Percentiles rank a stretch among this genome's conserved stretches.
These are phyloP conservation scores for Galerina marginata DNA, from an alignment of 768 basidiomycete genomes.

Conservation along the genomic window DNA sequence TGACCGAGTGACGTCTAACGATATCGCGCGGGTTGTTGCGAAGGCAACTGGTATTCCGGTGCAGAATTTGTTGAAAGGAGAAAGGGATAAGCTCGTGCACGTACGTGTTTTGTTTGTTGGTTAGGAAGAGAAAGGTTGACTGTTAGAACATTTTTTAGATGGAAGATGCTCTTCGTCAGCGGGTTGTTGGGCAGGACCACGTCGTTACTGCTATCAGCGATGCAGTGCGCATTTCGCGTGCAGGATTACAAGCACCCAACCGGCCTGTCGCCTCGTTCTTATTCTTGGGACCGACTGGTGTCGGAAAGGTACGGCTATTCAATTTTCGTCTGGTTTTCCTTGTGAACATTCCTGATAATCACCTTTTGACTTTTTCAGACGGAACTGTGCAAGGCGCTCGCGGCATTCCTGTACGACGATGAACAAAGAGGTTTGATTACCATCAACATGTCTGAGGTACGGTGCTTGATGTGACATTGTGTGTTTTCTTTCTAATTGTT, in stretches of 20 bases:
- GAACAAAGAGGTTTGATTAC: slow-evolving; percentile 86
- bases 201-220: slow-evolving; percentile 87
- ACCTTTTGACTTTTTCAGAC: slow-evolving; percentile 52
- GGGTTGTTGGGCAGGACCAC: slow-evolving; percentile 92
- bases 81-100: slow-evolving; percentile 87
- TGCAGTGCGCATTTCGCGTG: slow-evolving; percentile 91
- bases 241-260: slow-evolving; percentile 87
- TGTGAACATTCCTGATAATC: neutral
- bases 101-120: slow-evolving; percentile 47
- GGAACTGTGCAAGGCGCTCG: slow-evolving; percentile 87
- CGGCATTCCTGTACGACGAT: slow-evolving; percentile 88
- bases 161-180: slow-evolving; percentile 76
- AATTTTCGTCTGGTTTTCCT: neutral
- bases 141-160: slow-evolving; percentile 54
- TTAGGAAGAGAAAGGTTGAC: neutral
- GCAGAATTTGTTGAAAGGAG: slow-evolving; percentile 85
- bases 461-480: neutral
- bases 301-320: slow-evolving; percentile 65
- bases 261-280: slow-evolving; percentile 93
- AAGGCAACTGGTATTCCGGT: slow-evolving; percentile 92
- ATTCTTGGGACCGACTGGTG: slow-evolving; percentile 88
- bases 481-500: neutral
- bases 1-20: slow-evolving; percentile 86
- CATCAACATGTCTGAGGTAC: slow-evolving; percentile 91
- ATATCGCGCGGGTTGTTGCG: slow-evolving; percentile 88